Percentiles rank a stretch among this genome's conserved stretches.
phyloP scores from a whole-genome alignment of 805 yeast species.

The Tetrapisispora nanseiensis region DNA sequence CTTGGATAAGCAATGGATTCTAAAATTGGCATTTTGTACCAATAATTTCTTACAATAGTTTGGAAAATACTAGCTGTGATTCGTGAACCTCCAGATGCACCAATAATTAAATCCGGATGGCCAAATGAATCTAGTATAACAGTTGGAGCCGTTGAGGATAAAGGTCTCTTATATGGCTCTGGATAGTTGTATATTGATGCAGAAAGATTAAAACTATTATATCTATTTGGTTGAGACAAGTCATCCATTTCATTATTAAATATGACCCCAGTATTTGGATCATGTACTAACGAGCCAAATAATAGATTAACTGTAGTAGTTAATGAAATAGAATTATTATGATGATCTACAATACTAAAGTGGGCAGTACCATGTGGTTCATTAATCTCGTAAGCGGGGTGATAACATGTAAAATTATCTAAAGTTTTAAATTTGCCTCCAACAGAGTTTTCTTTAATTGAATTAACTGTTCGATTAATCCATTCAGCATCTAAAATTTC shows the following conservation, averaged over 20 bases:
- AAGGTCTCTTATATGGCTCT: constrained; percentile 68
- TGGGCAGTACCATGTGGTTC: constrained; percentile 92
- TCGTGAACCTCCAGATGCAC: constrained; percentile 92
- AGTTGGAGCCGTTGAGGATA: constrained; percentile 75
- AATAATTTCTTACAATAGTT: constrained; percentile 59
- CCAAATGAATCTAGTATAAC: constrained; percentile 44
- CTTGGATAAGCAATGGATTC: constrained; percentile 74
- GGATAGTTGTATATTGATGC: constrained; percentile 78
- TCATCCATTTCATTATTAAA: constrained; percentile 93
- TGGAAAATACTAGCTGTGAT: constrained; percentile 78
- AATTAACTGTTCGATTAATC: constrained; percentile 40
- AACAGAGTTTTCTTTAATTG: constrained; percentile 38
- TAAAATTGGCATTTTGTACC: constrained; percentile 47
- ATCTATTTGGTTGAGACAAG: constrained; percentile 59
- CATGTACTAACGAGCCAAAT: constrained; percentile 79
- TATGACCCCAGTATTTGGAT: constrained; percentile 70
- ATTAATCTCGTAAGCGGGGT: constrained; percentile 65
- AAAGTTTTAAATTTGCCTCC: constrained; percentile 35
- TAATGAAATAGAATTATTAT: constrained; percentile 71
- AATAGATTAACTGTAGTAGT: constrained; percentile 81
- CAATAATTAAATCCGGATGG: constrained; percentile 57
- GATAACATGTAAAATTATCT: constrained; percentile 58
- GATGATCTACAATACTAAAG: constrained; percentile 63
- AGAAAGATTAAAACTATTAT: constrained; percentile 68
- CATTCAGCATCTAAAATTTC: constrained; percentile 46